These are phyloP conservation scores for Takashimella tepidaria DNA, from an alignment of 1,284 basidiomycete genomes.

Conservation along the genomic window DNA sequence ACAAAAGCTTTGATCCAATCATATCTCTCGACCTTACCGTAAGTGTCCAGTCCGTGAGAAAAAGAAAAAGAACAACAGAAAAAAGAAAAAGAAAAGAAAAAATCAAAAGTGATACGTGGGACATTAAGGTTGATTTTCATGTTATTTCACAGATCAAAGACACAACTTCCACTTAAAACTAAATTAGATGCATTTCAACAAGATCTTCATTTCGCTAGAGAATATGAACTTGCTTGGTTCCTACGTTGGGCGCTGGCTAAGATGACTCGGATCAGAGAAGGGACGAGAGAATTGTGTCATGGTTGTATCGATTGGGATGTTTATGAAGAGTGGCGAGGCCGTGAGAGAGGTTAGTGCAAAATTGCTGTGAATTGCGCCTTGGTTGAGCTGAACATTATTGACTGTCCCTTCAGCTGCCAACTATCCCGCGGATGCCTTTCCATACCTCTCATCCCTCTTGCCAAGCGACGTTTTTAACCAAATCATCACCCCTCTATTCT, in stretches of 20 bases:
- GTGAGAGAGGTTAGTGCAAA: constrained; percentile 62
- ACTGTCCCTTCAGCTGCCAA: constrained; percentile 55
- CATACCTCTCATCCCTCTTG: constrained; percentile 51
- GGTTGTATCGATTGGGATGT: constrained; percentile 68
- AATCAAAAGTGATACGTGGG: too few species aligned
- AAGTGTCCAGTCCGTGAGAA: too few species aligned
- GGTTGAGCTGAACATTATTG: too few species aligned
- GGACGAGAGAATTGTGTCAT: constrained; percentile 57
- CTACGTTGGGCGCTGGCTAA: constrained; percentile 77
- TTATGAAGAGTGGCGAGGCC: constrained; percentile 68
- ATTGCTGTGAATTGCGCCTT: too few species aligned
- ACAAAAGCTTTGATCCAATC: constrained; percentile 68
- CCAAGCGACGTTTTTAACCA: constrained; percentile 53
- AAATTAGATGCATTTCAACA: constrained; percentile 56
- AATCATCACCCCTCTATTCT: constrained; percentile 63
- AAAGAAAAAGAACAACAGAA: too few species aligned
- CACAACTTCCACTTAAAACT: constrained; percentile 10
- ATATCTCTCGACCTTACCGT: constrained; percentile 55
- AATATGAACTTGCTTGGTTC: constrained; percentile 79
- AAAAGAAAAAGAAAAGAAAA: too few species aligned
- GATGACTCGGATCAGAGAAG: constrained; percentile 55
- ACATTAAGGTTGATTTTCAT: constrained; percentile 20
- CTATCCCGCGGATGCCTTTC: constrained; percentile 66
- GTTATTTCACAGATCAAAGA: neutral
- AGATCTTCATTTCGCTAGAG: constrained; percentile 72